Evolutionary conservation across 257 asterid species (phyloP).

Genomic region (Coffea canephora): DNA sequence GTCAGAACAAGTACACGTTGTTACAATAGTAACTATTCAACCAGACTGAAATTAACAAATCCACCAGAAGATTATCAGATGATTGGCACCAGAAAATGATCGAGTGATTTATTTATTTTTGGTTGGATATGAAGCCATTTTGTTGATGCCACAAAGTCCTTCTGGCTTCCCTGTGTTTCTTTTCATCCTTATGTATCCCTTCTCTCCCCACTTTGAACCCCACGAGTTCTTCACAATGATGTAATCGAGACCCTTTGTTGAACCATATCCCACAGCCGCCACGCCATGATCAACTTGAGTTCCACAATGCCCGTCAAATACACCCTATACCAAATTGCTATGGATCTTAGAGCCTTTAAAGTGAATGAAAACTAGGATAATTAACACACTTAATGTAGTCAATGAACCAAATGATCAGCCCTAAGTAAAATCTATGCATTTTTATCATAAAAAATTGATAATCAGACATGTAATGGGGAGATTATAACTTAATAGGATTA

Average conservation of each 20-base stretch:
- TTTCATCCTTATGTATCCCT: constrained; percentile 64
- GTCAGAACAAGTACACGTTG: not conserved
- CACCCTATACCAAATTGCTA: constrained; percentile 39
- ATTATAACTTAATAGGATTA: too few relatives aligned
- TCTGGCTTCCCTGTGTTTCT: constrained; percentile 49
- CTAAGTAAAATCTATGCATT: too few relatives aligned
- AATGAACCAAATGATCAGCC: too few relatives aligned
- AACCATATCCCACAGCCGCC: constrained; percentile 30
- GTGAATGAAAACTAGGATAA: not conserved
- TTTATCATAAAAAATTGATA: too few relatives aligned
- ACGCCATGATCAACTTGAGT: constrained; percentile 29
- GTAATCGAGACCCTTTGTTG: constrained; percentile 27
- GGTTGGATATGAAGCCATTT: constrained; percentile 60
- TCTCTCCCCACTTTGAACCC: constrained; percentile 71
- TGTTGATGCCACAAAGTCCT: constrained; percentile 61
- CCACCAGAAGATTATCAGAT: not conserved
- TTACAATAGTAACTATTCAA: not conserved
- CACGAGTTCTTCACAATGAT: constrained; percentile 64
- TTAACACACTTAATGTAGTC: too few relatives aligned
- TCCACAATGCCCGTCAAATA: constrained; percentile 65
- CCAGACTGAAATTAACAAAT: not conserved
- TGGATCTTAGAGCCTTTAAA: too few relatives aligned
- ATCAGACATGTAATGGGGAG: too few relatives aligned
- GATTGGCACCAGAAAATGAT: not conserved
- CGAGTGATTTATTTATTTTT: constrained; percentile 29